Conservation (phyloP, 768 basidiomycete genomes). For the Leucogyrophana mollusca region DNA sequence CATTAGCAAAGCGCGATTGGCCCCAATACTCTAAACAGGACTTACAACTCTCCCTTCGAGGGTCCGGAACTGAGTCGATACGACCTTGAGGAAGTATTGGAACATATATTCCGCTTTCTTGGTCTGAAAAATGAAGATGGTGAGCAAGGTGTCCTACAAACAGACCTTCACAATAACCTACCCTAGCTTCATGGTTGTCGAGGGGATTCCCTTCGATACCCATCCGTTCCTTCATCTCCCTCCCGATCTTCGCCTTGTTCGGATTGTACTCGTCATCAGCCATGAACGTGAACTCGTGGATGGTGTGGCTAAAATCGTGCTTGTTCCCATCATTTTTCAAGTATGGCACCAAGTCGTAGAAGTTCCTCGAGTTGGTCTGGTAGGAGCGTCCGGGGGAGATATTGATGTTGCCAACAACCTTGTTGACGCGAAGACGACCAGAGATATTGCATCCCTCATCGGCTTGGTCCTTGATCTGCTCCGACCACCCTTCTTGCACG, state of each 20-base stretch:
- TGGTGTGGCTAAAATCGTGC: conserved; percentile 91
- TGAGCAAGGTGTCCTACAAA: conserved; percentile 6
- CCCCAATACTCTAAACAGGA: too few relatives aligned
- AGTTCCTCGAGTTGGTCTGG: conserved; percentile 76
- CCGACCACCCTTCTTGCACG: conserved; percentile 90
- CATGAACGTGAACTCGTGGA: conserved; percentile 78
- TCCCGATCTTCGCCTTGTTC: conserved; percentile 59
- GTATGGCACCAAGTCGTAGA: conserved; percentile 93
- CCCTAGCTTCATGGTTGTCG: conserved; percentile 59
- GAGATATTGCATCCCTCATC: conserved; percentile 93
- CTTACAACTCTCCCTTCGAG: conserved; percentile 68
- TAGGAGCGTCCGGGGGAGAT: conserved; percentile 95
- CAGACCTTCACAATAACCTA: conserved; percentile 29
- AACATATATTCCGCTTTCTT: conserved; percentile 88
- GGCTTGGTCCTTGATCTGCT: conserved; percentile 88
- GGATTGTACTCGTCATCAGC: conserved; percentile 81
- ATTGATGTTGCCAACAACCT: conserved; percentile 94
- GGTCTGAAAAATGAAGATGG: conserved; percentile 44
- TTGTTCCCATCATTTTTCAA: conserved; percentile 82
- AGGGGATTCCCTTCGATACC: conserved; percentile 78
- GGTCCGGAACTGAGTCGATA: conserved; percentile 91
- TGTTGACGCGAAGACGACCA: conserved; percentile 92
- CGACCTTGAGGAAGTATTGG: conserved; percentile 99
- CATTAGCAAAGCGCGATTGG: conserved; percentile 10
- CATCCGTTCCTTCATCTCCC: conserved; percentile 66